phyloP scores from a whole-genome alignment of 1,139 yeast genomes.

The Komagataea norvegica region DNA sequence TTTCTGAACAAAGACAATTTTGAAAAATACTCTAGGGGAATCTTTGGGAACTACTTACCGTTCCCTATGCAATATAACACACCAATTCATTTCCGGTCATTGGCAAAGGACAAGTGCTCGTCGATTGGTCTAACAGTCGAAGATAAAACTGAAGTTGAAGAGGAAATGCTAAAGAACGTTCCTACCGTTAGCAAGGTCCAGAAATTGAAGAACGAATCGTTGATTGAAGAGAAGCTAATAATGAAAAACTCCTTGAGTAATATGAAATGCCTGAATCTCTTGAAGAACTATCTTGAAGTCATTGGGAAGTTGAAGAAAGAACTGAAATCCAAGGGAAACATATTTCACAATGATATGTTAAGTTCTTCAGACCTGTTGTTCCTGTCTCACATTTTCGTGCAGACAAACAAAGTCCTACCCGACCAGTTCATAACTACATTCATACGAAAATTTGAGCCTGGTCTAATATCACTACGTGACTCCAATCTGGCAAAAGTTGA shows the following conservation, averaged over 20 bases:
- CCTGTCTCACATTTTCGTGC: conserved; percentile 37
- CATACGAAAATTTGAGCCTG: conserved; percentile 30
- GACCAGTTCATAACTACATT: conserved; percentile 39
- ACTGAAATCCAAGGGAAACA: conserved; percentile 13
- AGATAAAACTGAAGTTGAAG: conserved; percentile 26
- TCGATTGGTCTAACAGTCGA: conserved; percentile 27
- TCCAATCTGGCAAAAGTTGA: conserved; percentile 10
- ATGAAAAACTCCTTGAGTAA: conserved; percentile 48
- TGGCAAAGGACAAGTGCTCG: conserved; percentile 44
- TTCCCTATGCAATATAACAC: conserved; percentile 86
- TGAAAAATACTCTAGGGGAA: conserved; percentile 57
- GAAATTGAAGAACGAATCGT: conserved; percentile 41
- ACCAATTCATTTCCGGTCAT: conserved; percentile 49
- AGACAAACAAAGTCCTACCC: conserved; percentile 38
- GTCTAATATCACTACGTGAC: conserved; percentile 17
- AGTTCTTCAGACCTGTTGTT: conserved; percentile 36
- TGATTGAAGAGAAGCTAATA: conserved; percentile 39
- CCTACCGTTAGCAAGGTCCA: conserved; percentile 50
- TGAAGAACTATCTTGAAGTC: conserved; percentile 34
- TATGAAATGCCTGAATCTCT: conserved; percentile 44
- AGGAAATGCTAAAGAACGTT: conserved; percentile 31
- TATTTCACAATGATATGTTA: conserved; percentile 25
- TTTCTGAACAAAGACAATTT: conserved; percentile 61
- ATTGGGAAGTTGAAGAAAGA: conserved; percentile 27
- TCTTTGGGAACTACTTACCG: conserved; percentile 55